phyloP scores from a whole-genome alignment of 208 protist genomes.

The Baffinella frigidus region DNA sequence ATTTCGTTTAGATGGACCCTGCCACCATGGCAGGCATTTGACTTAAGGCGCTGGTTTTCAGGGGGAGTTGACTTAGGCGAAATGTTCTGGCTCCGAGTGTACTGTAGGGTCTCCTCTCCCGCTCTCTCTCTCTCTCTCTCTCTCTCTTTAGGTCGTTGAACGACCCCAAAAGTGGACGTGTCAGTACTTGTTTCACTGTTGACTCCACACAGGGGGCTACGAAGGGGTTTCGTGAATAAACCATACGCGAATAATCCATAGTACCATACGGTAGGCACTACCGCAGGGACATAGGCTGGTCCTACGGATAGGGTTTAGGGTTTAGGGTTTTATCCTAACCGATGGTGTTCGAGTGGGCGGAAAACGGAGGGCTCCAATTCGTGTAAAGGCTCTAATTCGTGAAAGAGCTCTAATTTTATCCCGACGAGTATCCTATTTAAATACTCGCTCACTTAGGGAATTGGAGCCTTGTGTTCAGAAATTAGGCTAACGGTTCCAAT shows the following conservation, averaged over 20 bases:
- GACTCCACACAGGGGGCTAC: not conserved
- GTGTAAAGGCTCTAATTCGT: no score
- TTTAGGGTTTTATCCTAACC: not conserved
- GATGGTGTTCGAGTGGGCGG: not conserved
- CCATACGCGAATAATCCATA: not conserved
- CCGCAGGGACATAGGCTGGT: not conserved
- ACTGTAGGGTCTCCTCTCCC: no score
- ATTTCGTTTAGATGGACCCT: no score
- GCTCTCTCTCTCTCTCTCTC: not conserved
- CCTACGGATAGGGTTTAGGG: not conserved
- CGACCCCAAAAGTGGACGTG: not conserved
- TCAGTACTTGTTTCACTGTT: no score
- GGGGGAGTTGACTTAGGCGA: no score
- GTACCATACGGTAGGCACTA: not conserved
- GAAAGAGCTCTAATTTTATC: not conserved
- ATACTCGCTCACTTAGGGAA: no score
- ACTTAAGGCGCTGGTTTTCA: no score
- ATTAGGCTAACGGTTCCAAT: no score
- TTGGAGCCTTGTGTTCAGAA: no score
- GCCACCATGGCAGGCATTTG: no score
- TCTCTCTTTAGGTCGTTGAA: not conserved
- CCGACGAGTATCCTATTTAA: not conserved
- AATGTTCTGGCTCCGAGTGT: no score
- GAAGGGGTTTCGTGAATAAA: not conserved
- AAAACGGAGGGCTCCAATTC: no score